Evolutionary conservation across 1,284 basidiomycete species (phyloP).

Genomic region (Moniliella sp.): DNA sequence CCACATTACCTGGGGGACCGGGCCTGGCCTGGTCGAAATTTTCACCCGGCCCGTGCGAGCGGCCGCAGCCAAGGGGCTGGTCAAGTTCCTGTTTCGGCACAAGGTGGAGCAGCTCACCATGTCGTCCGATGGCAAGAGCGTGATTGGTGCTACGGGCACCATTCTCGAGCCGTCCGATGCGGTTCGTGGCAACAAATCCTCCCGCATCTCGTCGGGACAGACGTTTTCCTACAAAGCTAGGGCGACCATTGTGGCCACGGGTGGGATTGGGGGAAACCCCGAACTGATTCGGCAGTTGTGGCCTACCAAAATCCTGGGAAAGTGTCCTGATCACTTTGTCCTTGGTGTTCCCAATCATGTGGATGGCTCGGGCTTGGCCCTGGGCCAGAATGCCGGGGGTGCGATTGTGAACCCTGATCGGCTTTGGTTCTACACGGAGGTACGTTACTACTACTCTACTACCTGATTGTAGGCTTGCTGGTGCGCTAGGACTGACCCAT

Average conservation of each 20-base stretch:
- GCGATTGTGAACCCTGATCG: slow-evolving; percentile 5
- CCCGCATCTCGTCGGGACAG: slow-evolving; percentile 3
- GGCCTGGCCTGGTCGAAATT: slow-evolving; percentile 4
- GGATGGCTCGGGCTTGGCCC: slow-evolving; percentile 4
- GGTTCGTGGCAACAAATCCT: slow-evolving; percentile 2
- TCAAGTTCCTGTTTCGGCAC: slow-evolving; percentile 5
- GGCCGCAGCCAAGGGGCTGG: slow-evolving; percentile 4
- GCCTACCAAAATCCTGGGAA: slow-evolving; percentile 3
- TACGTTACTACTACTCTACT: not conserved
- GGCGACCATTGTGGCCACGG: slow-evolving; percentile 4
- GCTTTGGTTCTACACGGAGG: slow-evolving; percentile 7
- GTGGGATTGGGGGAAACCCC: slow-evolving; percentile 7
- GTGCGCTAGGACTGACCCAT: not conserved
- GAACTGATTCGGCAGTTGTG: slow-evolving; percentile 5
- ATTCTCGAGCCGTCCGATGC: slow-evolving; percentile 3
- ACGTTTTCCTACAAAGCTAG: slow-evolving; percentile 3
- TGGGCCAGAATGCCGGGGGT: slow-evolving; percentile 4
- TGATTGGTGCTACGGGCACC: slow-evolving; percentile 3
- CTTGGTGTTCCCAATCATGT: slow-evolving; percentile 6
- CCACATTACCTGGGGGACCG: slow-evolving; percentile 6
- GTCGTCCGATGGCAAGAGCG: slow-evolving; percentile 1
- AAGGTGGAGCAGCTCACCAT: slow-evolving; percentile 4
- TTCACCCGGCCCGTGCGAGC: slow-evolving; percentile 4
- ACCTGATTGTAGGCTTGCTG: too few relatives aligned
- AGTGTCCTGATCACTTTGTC: slow-evolving; percentile 3